Evolutionary conservation across 371 early-diverging fungal genomes (phyloP), one percentile per base, ranked within the genome.

Genomic region (Apophysomyces ossiformis): DNA sequence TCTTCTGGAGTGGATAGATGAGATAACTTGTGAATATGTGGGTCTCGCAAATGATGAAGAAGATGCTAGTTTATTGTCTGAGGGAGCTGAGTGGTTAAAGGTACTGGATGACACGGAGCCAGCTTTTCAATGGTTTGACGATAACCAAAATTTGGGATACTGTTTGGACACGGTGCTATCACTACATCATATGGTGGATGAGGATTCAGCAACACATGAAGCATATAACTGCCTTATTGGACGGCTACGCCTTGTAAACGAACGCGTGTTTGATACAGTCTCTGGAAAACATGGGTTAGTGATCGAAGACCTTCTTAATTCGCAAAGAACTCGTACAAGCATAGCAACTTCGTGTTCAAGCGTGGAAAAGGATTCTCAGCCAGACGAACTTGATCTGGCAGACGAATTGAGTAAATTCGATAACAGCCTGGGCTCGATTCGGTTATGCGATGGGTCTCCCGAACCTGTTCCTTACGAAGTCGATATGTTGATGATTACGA

Each of bases 1-100:
- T 2, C 26, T 78, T 11, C 8, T 75, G 2, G 61, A 66, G 18
- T 81, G 82, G 82, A 62, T 81, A 62, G 75, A 78, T 45, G 75
- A 78, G 15, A 13, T 81, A 0, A 57, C 75, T 1, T 69, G 75
- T 43, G 70, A 69, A 16, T 69, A 69, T 69, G 67, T 78, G 11
- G 81, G 78, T 7, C 37, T 81, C 32, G 32, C 32, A 26, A 65
- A 62, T 0, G 65, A 58, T 15, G 74, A 76, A 7, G 73, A 72
- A 32, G 69, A 73, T 37, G 26, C 38, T 5, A 74, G 69, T 7
- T 47, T 62, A 12, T 36, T 61, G 4, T 50, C 57, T n/a, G 69
- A 72, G 9, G 70, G 71, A 0, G 38, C 58, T 0, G 35, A 35
- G 4, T 73, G 71, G 71, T n/a, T 72, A 8, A 44, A 61, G n/a